phyloP scores from a whole-genome alignment of 2,329 filamentous ascomycete species.

The Colletotrichum lentis region DNA sequence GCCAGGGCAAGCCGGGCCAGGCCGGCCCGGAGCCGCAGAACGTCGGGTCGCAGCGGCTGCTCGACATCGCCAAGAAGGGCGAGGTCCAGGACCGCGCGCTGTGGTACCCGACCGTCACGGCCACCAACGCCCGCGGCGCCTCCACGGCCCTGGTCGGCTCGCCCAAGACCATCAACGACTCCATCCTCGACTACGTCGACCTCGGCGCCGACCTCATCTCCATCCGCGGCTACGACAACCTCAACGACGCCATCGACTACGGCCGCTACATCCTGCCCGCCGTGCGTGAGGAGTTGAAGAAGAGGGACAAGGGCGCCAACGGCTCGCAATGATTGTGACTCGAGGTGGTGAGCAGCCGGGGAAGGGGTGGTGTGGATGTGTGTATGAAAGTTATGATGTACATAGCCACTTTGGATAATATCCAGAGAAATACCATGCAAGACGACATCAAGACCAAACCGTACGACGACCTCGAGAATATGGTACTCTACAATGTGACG shows the following conservation, averaged over 20 bases:
- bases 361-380: too few species aligned
- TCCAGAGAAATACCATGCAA: not conserved
- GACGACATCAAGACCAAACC: not conserved
- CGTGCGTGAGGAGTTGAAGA: conserved; percentile 52
- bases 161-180: conserved; percentile 60
- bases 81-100: conserved; percentile 68
- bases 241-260: conserved; percentile 68
- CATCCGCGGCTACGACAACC: conserved; percentile 68
- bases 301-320: conserved; percentile 37
- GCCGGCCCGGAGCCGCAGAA: conserved; percentile 59
- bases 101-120: conserved; percentile 71
- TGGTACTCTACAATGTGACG: too few species aligned
- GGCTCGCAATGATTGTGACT: not conserved
- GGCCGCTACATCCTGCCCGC: conserved; percentile 63
- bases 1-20: conserved; percentile 43
- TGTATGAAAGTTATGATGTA: not conserved
- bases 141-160: conserved; percentile 67
- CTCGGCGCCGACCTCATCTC: conserved; percentile 65
- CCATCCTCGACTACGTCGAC: conserved; percentile 65
- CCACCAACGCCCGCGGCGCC: conserved; percentile 66
- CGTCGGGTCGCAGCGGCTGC: conserved; percentile 64
- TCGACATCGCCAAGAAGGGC: conserved; percentile 63
- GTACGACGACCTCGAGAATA: too few species aligned
- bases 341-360: too few species aligned
- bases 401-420: not conserved